These are phyloP conservation scores for Fusarium mundagurra DNA, from an alignment of 2,329 filamentous ascomycete genomes.

Conservation along the genomic window DNA sequence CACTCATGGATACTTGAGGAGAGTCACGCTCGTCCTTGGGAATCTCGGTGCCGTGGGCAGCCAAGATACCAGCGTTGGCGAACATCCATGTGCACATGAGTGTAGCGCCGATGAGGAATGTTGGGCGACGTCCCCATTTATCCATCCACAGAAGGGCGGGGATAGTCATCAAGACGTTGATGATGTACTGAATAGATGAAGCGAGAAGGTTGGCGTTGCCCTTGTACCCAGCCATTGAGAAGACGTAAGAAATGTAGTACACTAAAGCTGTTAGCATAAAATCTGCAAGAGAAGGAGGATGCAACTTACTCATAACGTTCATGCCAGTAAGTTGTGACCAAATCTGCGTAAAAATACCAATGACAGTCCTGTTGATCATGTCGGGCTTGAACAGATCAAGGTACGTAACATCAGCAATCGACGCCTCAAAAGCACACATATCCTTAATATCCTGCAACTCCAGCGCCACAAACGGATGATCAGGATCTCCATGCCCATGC, in stretches of 20 bases:
- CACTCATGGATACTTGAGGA: conserved; percentile 58
- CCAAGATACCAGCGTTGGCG: conserved; percentile 62
- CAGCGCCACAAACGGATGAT: conserved; percentile 71
- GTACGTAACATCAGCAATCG: conserved; percentile 75
- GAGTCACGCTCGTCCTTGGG: conserved; percentile 59
- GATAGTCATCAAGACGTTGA: conserved; percentile 83
- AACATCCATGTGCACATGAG: conserved; percentile 73
- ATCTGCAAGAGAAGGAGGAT: background rate
- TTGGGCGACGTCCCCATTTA: conserved; percentile 76
- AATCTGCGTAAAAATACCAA: conserved; percentile 62
- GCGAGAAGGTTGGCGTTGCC: conserved; percentile 63
- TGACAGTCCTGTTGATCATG: conserved; percentile 64
- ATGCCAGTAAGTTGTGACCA: conserved; percentile 67
- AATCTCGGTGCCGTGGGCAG: conserved; percentile 54
- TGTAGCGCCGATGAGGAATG: conserved; percentile 71
- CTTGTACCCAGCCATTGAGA: conserved; percentile 52
- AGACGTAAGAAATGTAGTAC: conserved; percentile 68
- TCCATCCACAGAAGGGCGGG: conserved; percentile 81
- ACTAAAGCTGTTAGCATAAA: conserved; percentile 41
- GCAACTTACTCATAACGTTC: conserved; percentile 64
- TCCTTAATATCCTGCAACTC: conserved; percentile 80
- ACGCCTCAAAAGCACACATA: conserved; percentile 77
- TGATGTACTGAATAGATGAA: conserved; percentile 70
- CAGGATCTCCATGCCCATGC: conserved; percentile 71
- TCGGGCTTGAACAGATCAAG: conserved; percentile 77